Conservation (phyloP, 257 asterid species). For the Gentiana straminea region DNA sequence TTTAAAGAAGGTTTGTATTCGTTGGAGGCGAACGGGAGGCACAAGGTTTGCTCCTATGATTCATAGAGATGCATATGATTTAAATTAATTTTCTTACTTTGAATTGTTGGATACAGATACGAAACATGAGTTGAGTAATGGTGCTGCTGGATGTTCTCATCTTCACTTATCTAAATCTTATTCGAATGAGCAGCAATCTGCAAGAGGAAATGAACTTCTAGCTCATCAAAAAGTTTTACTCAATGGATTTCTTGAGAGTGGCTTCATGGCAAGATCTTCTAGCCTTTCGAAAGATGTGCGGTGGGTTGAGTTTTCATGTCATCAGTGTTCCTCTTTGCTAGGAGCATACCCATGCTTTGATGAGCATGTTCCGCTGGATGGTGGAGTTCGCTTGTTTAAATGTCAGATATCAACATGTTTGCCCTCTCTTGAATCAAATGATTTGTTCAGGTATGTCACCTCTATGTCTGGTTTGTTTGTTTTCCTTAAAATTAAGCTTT, state of each 20-base stretch:
- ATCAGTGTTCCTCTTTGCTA: slow-evolving; percentile 56
- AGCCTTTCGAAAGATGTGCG: slow-evolving; percentile 57
- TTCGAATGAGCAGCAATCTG: slow-evolving; percentile 18
- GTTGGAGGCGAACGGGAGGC: too few species aligned
- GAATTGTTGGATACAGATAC: not conserved
- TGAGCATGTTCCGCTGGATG: slow-evolving; percentile 56
- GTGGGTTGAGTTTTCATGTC: slow-evolving; percentile 63
- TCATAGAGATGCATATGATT: too few species aligned
- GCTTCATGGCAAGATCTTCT: slow-evolving; percentile 68
- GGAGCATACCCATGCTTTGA: slow-evolving; percentile 79
- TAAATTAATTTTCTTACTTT: too few species aligned
- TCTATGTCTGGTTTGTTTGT: not conserved
- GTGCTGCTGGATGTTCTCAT: slow-evolving; percentile 27
- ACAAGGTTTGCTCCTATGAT: too few species aligned
- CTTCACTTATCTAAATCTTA: slow-evolving; percentile 19
- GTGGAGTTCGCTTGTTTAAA: slow-evolving; percentile 73
- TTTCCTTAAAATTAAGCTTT: too few species aligned
- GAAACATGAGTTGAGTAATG: slow-evolving; percentile 5
- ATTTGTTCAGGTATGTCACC: slow-evolving; percentile 49
- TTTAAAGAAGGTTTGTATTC: too few species aligned
- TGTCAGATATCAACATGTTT: slow-evolving; percentile 52
- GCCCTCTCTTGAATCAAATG: slow-evolving; percentile 34
- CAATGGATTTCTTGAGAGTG: slow-evolving; percentile 74
- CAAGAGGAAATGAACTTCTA: slow-evolving; percentile 33
- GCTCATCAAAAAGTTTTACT: slow-evolving; percentile 67